These are phyloP conservation scores for Termitomyces heimii DNA, from an alignment of 768 basidiomycete species.

Conservation along the genomic window DNA sequence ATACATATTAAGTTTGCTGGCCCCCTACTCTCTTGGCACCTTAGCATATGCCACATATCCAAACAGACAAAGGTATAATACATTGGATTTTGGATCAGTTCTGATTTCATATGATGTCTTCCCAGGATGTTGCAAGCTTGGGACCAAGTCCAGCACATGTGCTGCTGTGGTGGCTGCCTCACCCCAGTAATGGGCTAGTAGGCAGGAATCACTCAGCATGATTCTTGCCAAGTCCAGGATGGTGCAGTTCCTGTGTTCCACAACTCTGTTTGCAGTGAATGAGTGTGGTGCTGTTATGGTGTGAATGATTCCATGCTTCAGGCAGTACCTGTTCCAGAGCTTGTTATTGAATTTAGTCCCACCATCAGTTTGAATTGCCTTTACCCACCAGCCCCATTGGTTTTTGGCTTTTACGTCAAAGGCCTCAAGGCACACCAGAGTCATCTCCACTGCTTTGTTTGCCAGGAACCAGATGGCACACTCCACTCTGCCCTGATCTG, in stretches of 20 bases:
- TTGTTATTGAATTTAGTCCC: not conserved
- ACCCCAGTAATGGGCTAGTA: not conserved
- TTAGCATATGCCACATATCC: not conserved
- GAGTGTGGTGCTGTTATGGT: not conserved
- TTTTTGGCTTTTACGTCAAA: not conserved
- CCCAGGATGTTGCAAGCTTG: not conserved
- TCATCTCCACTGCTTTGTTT: not conserved
- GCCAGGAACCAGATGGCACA: not conserved
- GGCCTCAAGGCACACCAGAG: not conserved
- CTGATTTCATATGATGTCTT: not conserved
- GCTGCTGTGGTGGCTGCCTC: not conserved
- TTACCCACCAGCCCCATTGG: not conserved
- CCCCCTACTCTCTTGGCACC: not conserved
- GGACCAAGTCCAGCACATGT: not conserved
- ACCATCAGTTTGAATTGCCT: not conserved
- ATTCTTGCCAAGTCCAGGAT: not conserved
- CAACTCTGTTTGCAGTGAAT: not conserved
- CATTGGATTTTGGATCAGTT: not conserved
- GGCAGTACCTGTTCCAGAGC: not conserved
- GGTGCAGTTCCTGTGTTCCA: not conserved
- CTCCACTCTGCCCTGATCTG: not conserved
- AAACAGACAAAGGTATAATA: not conserved
- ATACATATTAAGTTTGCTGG: not conserved
- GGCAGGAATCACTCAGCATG: not conserved
- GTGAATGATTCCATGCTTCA: not conserved